Conservation (phyloP, 352 stramenopile genomes). For the Phytophthora hibernalis region DNA sequence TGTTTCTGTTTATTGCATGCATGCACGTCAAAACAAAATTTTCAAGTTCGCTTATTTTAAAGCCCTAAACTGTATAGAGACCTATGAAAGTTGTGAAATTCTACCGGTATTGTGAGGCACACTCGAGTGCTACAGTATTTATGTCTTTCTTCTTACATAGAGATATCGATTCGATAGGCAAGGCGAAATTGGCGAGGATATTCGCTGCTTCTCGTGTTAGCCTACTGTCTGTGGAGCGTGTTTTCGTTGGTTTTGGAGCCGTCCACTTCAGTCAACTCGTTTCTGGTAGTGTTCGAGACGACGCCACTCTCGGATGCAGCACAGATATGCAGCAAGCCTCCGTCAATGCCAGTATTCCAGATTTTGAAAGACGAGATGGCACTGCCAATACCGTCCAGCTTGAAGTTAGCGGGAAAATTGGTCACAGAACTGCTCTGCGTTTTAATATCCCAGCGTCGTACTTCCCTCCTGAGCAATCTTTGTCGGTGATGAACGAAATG, state of each 20-base stretch:
- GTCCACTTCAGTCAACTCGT: not conserved
- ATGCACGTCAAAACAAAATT: too few species aligned
- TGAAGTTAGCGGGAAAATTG: conserved; percentile 15
- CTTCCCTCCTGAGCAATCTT: conserved; percentile 9
- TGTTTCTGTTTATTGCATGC: too few species aligned
- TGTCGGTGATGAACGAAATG: conserved; percentile 13
- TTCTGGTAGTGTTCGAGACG: not conserved
- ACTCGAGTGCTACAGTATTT: too few species aligned
- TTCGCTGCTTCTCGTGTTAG: not conserved
- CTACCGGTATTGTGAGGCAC: too few species aligned
- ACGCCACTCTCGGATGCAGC: not conserved
- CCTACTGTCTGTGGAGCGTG: not conserved
- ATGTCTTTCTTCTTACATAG: not conserved
- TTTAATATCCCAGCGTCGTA: conserved; percentile 7
- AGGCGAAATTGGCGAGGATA: too few species aligned
- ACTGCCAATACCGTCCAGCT: conserved; percentile 7
- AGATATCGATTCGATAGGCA: too few species aligned
- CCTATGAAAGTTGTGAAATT: too few species aligned
- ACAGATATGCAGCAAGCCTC: not conserved
- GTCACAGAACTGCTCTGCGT: conserved; percentile 3
- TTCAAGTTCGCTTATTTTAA: too few species aligned
- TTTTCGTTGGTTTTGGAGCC: not conserved
- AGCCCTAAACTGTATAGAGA: too few species aligned
- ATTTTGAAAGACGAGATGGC: conserved; percentile 18
- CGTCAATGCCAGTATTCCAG: conserved; percentile 1